Base-by-base conservation (phyloP, 2,329 filamentous ascomycete genomes). In the Aspergillus uvarum region DNA sequence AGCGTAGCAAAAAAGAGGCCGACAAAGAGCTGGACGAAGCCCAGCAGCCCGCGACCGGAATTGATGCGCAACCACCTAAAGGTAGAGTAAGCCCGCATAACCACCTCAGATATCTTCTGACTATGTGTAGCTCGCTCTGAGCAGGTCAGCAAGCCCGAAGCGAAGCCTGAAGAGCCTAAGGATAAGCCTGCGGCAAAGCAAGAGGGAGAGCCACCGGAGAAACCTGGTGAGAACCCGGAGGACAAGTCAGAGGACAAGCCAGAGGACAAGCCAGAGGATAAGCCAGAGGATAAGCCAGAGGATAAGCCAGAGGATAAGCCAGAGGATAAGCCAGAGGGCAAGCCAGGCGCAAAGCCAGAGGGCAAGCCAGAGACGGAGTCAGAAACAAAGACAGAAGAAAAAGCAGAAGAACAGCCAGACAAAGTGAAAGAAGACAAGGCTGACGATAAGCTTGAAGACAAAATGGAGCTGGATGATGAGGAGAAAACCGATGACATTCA, bases 1-100 rank as follows among this genome's bases (percentile, higher is more conserved):
- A 81, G 62, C 75, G 75, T 47, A 77, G 74, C 47, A 78, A 76
- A 60, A 77, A 72, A 42, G 65, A 71, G 58, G 52, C 51, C 24
- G 31, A 60, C 56, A 51, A 67, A 58, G 51, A 62, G 47, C 42
- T 56, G 54, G 35, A 55, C 16, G 57, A 62, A 22, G 52, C 29
- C 19, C 47, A 24, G 16, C 24, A 60, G 32, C 60, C 59, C 47
- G 35, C 52, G 42, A 60, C 64, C 59, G 61, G 62, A 58, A 56
- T 60, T 21, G 22, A 51, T 58, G 58, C 64, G 29, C 58, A 63
- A 56, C 50, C 53, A 21, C 57, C 54, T 10, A 56, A 62, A 21
- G 50, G 61, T 63, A 35, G 29, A 14, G 24, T 44, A 12, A 47
- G 35, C 11, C 19, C 21, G n/a, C 2, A 35, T 14, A 24, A n/a